Base-by-base conservation (phyloP, 1,139 yeast species). In the Suhomyces panamericanus region DNA sequence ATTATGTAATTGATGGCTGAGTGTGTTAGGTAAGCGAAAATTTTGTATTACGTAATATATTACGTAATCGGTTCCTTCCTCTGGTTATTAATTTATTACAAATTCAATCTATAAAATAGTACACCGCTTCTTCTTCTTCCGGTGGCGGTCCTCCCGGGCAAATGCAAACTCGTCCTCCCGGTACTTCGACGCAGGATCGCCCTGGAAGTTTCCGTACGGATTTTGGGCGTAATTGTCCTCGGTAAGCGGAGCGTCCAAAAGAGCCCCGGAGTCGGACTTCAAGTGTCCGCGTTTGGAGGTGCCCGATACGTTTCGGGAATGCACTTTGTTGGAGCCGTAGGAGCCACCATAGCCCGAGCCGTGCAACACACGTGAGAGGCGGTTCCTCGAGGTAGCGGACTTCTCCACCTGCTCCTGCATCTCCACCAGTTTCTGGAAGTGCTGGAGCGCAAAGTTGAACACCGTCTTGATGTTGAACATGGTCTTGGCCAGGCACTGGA, bases 401-500 rank as follows among this genome's bases (percentile, higher is more conserved):
- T 60, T 64, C 35, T 70, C 75, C 34, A 64, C 54, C 52, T 70
- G 77, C 43, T 72, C 77, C 49, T 67, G 66, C 47, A 60, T 47
- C 49, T 69, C 74, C 48, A 56, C 54, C 36, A 63, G 64, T 47
- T 63, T 63, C 49, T 70, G 71, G 52, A 62, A 71, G 50, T 69
- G 66, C 50, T 66, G 60, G 47, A 74, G 64, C 10, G 78, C 77
- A 54, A 73, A 73, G 53, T 86, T 78, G 62, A 90, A 90, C 6
- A 88, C 83, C 29, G 81, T 79, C 38, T 73, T 70, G 14, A 89
- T 79, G 47, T 89, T 87, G 50, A 76, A 74, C 74, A 82, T 81
- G 27, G 77, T 70, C 55, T 83, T 85, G 12, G 96, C 87, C 3
- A 95, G 85, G 59, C 96, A 87, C 59, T 85, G 86, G 48, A 87